Percentiles rank a stretch among this genome's conserved stretches.
phyloP scores from a whole-genome alignment of 208 protist genomes.

The Leishmania amazonensis region DNA sequence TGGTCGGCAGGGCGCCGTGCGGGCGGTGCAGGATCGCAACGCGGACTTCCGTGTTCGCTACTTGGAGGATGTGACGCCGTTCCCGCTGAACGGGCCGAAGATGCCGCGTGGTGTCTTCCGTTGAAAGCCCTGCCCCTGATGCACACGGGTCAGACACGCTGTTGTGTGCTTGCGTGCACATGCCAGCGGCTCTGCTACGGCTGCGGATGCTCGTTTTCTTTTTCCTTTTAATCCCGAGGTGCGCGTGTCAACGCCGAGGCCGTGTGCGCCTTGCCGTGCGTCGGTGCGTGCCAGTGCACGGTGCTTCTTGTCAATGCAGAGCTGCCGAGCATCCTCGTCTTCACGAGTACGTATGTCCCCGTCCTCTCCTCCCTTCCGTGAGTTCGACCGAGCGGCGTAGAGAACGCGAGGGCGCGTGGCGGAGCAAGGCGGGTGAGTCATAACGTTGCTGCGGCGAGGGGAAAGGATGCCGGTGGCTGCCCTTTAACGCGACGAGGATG shows the following conservation, averaged over 20 bases:
- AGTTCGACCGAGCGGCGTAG: background rate
- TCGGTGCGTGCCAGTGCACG: background rate
- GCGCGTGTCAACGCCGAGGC: background rate
- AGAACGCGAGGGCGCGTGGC: background rate
- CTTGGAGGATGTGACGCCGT: constrained; percentile 91
- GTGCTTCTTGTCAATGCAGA: background rate
- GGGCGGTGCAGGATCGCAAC: constrained; percentile 82
- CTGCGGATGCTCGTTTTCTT: background rate
- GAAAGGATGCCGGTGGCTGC: background rate
- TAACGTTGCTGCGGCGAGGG: background rate
- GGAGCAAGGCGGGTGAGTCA: background rate
- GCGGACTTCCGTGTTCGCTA: constrained; percentile 80
- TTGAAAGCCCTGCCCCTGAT: constrained; percentile 20
- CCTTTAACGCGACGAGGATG: background rate
- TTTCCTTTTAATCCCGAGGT: background rate
- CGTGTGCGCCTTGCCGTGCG: background rate
- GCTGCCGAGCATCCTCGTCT: background rate
- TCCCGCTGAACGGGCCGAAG: constrained; percentile 88
- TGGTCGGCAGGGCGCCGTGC: constrained; percentile 85
- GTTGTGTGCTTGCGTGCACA: background rate
- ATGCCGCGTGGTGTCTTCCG: constrained; percentile 88
- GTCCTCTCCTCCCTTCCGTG: background rate
- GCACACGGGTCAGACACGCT: background rate
- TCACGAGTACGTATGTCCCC: background rate
- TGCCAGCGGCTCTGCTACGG: background rate